phyloP scores from a whole-genome alignment of 129 eudicot species.

The Saussurea involucrata region DNA sequence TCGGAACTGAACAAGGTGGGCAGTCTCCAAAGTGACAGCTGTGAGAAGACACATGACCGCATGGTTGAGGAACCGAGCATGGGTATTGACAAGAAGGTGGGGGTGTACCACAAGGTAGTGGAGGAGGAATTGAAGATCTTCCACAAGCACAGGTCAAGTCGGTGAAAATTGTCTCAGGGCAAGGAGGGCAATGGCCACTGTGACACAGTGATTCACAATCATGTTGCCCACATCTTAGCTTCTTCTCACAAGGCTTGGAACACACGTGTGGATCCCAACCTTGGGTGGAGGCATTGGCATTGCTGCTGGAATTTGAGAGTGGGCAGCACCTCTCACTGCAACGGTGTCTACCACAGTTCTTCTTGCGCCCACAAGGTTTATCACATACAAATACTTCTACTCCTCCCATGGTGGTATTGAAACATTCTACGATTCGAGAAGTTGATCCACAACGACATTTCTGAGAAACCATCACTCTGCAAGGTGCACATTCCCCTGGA shows the following conservation, averaged over 20 bases:
- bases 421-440: slow-evolving; percentile 77
- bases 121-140: slow-evolving; percentile 90
- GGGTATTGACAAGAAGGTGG: slow-evolving; percentile 86
- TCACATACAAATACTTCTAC: slow-evolving; percentile 60
- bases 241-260: slow-evolving; percentile 88
- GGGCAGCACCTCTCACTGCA: slow-evolving; percentile 90
- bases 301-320: slow-evolving; percentile 51
- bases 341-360: slow-evolving; percentile 76
- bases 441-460: slow-evolving; percentile 86
- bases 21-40: slow-evolving; percentile 98
- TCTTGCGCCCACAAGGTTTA: slow-evolving; percentile 88
- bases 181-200: slow-evolving; percentile 97
- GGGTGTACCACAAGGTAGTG: slow-evolving; percentile 92
- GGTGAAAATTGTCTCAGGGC: slow-evolving; percentile 86
- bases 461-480: slow-evolving; percentile 66
- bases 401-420: slow-evolving; percentile 43
- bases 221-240: slow-evolving; percentile 91
- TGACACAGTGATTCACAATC: slow-evolving; percentile 73
- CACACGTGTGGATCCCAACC: slow-evolving; percentile 88
- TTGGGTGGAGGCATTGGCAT: slow-evolving; percentile 25
- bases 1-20: slow-evolving; percentile 86
- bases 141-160: slow-evolving; percentile 95
- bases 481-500: slow-evolving; percentile 64
- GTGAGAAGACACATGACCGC: slow-evolving; percentile 88
- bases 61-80: slow-evolving; percentile 84